These are phyloP conservation scores for Juglanconis sp. DNA, from an alignment of 2,329 filamentous ascomycete genomes.

Conservation along the genomic window DNA sequence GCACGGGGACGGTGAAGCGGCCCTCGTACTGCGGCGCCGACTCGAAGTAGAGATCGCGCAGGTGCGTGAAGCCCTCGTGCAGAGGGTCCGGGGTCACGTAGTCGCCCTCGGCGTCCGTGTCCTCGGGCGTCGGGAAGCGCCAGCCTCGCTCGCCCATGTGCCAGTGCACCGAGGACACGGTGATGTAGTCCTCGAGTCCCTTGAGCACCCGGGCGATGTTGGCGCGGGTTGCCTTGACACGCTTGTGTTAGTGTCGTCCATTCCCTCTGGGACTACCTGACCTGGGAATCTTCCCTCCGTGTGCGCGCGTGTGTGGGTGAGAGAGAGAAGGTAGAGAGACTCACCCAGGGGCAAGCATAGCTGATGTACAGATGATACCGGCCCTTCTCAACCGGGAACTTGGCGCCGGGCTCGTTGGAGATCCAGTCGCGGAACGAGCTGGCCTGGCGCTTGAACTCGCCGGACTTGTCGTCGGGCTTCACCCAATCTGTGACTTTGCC, in stretches of 20 bases:
- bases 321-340: constrained; percentile 18
- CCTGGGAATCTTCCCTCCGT: not conserved
- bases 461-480: constrained; percentile 68
- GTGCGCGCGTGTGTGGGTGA: too few relatives aligned
- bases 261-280: too few relatives aligned
- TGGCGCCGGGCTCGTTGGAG: constrained; percentile 65
- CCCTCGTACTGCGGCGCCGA: constrained; percentile 69
- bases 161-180: constrained; percentile 85
- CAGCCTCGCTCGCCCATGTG: constrained; percentile 73
- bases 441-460: constrained; percentile 88
- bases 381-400: constrained; percentile 81
- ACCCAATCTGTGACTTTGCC: constrained; percentile 80
- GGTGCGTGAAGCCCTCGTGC: constrained; percentile 64
- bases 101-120: constrained; percentile 51
- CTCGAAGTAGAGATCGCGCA: constrained; percentile 78
- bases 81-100: constrained; percentile 67
- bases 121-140: constrained; percentile 71
- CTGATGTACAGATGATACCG: constrained; percentile 94
- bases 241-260: too few relatives aligned
- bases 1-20: constrained; percentile 81
- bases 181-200: constrained; percentile 82
- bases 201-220: constrained; percentile 88
- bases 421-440: constrained; percentile 82
- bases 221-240: constrained; percentile 67
- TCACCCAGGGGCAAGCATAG: constrained; percentile 87